phyloP scores from a whole-genome alignment of 495 filamentous ascomycete genomes.

The Hypoxylon fragiforme region DNA sequence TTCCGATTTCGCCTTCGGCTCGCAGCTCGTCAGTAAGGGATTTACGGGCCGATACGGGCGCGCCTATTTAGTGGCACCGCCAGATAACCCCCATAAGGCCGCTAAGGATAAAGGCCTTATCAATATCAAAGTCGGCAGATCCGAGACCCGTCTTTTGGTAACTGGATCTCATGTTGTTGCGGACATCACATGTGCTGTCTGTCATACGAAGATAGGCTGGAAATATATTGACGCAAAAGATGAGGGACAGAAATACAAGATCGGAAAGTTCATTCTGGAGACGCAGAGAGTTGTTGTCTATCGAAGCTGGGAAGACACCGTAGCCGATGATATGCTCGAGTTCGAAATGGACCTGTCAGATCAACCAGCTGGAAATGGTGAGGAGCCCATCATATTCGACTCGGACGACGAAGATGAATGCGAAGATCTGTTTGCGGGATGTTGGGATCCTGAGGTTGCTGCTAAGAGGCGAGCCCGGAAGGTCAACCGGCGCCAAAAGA shows the following conservation, averaged over 20 bases:
- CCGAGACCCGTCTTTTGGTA: constrained; percentile 73
- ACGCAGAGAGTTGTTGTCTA: constrained; percentile 69
- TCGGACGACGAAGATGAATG: constrained; percentile 93
- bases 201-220: constrained; percentile 79
- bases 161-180: constrained; percentile 73
- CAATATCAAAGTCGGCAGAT: constrained; percentile 51
- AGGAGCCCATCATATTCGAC: constrained; percentile 70
- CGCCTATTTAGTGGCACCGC: constrained; percentile 79
- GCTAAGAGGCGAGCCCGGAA: constrained; percentile 64
- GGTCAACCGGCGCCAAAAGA: constrained; percentile 35
- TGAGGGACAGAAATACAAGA: constrained; percentile 82
- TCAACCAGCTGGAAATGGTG: constrained; percentile 8
- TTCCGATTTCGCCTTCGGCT: constrained; percentile 71
- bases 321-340: constrained; percentile 22
- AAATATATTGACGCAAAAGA: constrained; percentile 90
- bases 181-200: constrained; percentile 58
- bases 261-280: constrained; percentile 96
- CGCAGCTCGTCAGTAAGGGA: constrained; percentile 85
- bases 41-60: constrained; percentile 94
- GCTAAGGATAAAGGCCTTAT: constrained; percentile 37
- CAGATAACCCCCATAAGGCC: constrained; percentile 29
- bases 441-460: constrained; percentile 77
- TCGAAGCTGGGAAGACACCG: constrained; percentile 68
- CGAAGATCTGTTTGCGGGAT: constrained; percentile 86
- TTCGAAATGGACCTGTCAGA: constrained; percentile 18